Evolutionary conservation across 371 early-diverging fungal species (phyloP).

Genomic region (Mortierella sp.): DNA sequence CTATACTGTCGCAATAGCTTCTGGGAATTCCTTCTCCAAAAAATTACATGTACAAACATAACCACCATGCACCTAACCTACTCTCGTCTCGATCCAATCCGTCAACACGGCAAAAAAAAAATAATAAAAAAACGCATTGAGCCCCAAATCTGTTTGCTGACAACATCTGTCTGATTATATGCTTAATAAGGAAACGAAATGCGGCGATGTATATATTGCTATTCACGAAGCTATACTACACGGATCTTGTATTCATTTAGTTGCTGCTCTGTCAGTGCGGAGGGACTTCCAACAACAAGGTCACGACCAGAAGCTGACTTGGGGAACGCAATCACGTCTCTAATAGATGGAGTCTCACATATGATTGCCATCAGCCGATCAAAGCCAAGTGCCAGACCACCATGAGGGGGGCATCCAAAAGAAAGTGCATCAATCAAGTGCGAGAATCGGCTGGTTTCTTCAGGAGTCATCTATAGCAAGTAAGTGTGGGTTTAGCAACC

Average conservation of each 20-base stretch:
- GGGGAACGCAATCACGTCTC: slow-evolving; percentile 96
- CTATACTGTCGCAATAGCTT: no score
- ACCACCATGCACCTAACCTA: no score
- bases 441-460: slow-evolving; percentile 75
- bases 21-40: no score
- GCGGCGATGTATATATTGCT: no score
- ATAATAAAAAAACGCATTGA: no score
- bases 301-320: slow-evolving; percentile 88
- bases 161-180: no score
- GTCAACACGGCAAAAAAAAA: no score
- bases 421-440: slow-evolving; percentile 88
- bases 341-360: slow-evolving; percentile 78
- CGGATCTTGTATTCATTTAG: slow-evolving; percentile 72
- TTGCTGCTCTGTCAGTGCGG: slow-evolving; percentile 69
- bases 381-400: slow-evolving; percentile 92
- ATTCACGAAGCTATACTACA: slow-evolving; percentile 9
- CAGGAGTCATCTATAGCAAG: slow-evolving; percentile 43
- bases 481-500: neutral
- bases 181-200: no score
- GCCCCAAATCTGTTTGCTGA: no score
- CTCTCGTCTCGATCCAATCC: no score
- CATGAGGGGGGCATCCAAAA: slow-evolving; percentile 93
- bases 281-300: slow-evolving; percentile 85
- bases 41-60: no score
- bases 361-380: slow-evolving; percentile 88